Percentiles rank a stretch among this genome's conserved stretches.
Conservation (phyloP, 805 yeast genomes). For the Yarrowia osloensis region DNA sequence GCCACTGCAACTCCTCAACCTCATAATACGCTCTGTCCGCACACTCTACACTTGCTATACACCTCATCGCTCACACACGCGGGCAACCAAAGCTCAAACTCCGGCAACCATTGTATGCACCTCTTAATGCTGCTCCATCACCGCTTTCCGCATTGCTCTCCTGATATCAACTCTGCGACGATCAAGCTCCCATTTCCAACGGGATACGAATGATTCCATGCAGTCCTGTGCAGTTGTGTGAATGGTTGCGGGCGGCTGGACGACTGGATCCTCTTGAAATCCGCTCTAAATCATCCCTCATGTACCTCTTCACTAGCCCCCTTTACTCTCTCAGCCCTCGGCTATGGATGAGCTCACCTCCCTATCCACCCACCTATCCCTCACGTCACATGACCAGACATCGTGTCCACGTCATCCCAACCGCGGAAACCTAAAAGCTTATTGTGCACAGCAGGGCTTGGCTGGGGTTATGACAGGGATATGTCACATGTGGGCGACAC, state of each 20-base stretch:
- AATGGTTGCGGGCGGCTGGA: no score
- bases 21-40: no score
- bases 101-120: background rate
- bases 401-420: slow-evolving; percentile 19
- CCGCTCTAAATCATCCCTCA: no score
- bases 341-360: background rate
- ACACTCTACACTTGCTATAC: no score
- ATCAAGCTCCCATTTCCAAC: slow-evolving; percentile 17
- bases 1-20: no score
- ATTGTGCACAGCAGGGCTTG: background rate
- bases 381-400: background rate
- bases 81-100: no score
- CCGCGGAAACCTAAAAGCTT: slow-evolving; percentile 7
- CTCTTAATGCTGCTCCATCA: background rate
- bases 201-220: background rate
- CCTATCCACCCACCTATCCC: background rate
- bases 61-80: background rate
- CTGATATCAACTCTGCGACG: slow-evolving; percentile 19
- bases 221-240: background rate
- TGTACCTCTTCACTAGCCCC: background rate
- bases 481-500: background rate
- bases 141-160: background rate
- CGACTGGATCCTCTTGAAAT: no score
- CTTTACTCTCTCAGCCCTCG: no score
- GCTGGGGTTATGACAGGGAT: slow-evolving; percentile 24